phyloP scores from a whole-genome alignment of 148 eudicot species.

The Heliosperma pusillum region DNA sequence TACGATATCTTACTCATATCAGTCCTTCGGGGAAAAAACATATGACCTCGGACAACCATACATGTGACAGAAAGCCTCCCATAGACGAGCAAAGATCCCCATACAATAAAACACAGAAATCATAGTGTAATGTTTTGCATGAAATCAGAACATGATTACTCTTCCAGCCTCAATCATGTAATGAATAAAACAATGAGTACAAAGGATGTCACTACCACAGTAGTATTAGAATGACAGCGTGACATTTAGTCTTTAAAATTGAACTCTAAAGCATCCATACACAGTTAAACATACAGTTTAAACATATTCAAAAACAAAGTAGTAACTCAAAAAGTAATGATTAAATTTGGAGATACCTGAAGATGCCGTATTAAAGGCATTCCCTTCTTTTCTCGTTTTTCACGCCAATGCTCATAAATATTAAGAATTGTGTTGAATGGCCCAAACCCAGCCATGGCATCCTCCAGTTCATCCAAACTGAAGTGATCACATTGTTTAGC shows the following conservation, averaged over 20 bases:
- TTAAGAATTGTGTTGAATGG: constrained; percentile 45
- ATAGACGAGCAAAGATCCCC: not conserved
- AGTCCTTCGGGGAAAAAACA: too few species aligned
- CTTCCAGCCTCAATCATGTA: not conserved
- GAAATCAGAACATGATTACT: not conserved
- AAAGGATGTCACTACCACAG: not conserved
- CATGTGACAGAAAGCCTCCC: too few species aligned
- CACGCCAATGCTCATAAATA: constrained; percentile 69
- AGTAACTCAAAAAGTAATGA: not conserved
- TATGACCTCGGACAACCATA: too few species aligned
- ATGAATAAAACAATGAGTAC: not conserved
- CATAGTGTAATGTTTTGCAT: not conserved
- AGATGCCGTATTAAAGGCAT: constrained; percentile 86
- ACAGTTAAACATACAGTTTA: too few species aligned
- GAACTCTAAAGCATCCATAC: not conserved
- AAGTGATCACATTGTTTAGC: constrained; percentile 57
- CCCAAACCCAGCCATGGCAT: constrained; percentile 47
- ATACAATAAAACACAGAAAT: not conserved
- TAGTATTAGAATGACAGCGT: not conserved
- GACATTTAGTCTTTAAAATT: not conserved
- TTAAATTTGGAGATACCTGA: constrained; percentile 51
- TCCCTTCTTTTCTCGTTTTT: constrained; percentile 69
- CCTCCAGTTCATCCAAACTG: constrained; percentile 62
- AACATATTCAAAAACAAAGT: not conserved
- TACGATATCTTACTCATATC: too few species aligned